Conservation (phyloP, 2,329 filamentous ascomycete species). For the Fusarium sp. region DNA sequence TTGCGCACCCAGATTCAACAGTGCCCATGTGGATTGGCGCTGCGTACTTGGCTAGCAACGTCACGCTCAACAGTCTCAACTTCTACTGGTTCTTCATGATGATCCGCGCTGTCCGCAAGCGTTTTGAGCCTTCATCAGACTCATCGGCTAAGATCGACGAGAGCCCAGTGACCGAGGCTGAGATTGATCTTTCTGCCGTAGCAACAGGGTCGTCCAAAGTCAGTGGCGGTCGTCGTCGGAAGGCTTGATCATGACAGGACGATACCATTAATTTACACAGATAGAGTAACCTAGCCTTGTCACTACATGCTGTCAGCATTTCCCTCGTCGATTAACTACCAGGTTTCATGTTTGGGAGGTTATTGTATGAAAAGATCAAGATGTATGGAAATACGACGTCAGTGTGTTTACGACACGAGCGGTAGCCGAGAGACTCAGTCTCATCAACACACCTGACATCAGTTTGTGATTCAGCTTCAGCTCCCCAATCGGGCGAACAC, state of each 20-base stretch:
- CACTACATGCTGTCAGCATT: not conserved
- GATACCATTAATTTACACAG: conserved; percentile 1
- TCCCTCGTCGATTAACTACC: not conserved
- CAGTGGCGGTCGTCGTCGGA: conserved; percentile 50
- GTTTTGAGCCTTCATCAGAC: conserved; percentile 71
- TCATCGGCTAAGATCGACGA: conserved; percentile 49
- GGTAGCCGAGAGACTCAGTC: too few relatives aligned
- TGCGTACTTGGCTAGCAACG: conserved; percentile 78
- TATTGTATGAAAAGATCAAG: not conserved
- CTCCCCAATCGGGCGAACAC: not conserved
- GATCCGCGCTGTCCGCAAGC: conserved; percentile 83
- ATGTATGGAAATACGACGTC: too few relatives aligned
- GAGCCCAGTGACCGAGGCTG: conserved; percentile 46
- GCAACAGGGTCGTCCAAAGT: conserved; percentile 48
- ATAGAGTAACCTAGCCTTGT: not conserved
- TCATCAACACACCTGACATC: too few relatives aligned
- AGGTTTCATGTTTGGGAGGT: not conserved
- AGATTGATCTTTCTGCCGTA: conserved; percentile 51
- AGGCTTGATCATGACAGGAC: conserved; percentile 41
- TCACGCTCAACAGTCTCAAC: conserved; percentile 82
- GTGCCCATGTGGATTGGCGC: conserved; percentile 79
- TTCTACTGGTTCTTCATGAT: conserved; percentile 92
- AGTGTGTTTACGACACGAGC: too few relatives aligned
- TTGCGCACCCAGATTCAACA: conserved; percentile 62
- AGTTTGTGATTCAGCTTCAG: not conserved